Evolutionary conservation across 495 filamentous ascomycete genomes (phyloP).

Genomic region (Penicillium psychrofluorescens): DNA sequence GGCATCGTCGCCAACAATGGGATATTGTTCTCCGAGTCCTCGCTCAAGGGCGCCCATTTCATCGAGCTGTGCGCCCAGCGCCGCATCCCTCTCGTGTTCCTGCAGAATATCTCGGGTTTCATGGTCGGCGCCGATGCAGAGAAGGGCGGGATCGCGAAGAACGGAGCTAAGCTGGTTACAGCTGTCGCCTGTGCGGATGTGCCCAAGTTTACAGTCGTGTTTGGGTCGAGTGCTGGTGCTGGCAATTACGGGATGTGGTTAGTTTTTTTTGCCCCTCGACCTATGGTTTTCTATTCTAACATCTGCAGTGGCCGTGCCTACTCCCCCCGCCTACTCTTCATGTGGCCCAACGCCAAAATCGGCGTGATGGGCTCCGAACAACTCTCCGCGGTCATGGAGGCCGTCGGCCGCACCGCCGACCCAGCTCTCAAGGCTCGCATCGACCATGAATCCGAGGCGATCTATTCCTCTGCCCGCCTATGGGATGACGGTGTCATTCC

Average conservation of each 20-base stretch:
- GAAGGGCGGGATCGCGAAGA: constrained; percentile 92
- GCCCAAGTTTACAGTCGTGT: constrained; percentile 93
- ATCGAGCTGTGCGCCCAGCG: constrained; percentile 95
- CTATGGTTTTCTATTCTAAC: constrained; percentile 1
- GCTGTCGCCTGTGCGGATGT: constrained; percentile 93
- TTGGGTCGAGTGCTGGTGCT: constrained; percentile 72
- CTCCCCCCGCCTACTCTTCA: constrained; percentile 83
- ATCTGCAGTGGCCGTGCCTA: constrained; percentile 76
- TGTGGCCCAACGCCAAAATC: constrained; percentile 95
- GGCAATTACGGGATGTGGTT: constrained; percentile 81
- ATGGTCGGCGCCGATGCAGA: constrained; percentile 96
- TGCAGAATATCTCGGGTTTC: constrained; percentile 96
- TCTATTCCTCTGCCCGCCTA: constrained; percentile 78
- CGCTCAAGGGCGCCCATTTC: constrained; percentile 94
- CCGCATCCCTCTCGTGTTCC: constrained; percentile 79
- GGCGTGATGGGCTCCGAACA: constrained; percentile 97
- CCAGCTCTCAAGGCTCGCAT: constrained; percentile 76
- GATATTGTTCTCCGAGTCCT: constrained; percentile 87
- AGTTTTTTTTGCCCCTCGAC: constrained; percentile 16
- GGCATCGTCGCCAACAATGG: constrained; percentile 97
- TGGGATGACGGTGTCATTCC: constrained; percentile 98
- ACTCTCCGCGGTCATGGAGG: constrained; percentile 86
- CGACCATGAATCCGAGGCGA: constrained; percentile 82
- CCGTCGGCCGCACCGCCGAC: constrained; percentile 80
- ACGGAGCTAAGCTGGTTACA: constrained; percentile 94